phyloP scores from a whole-genome alignment of 1,139 yeast species.

The Candida sanyaensis region DNA sequence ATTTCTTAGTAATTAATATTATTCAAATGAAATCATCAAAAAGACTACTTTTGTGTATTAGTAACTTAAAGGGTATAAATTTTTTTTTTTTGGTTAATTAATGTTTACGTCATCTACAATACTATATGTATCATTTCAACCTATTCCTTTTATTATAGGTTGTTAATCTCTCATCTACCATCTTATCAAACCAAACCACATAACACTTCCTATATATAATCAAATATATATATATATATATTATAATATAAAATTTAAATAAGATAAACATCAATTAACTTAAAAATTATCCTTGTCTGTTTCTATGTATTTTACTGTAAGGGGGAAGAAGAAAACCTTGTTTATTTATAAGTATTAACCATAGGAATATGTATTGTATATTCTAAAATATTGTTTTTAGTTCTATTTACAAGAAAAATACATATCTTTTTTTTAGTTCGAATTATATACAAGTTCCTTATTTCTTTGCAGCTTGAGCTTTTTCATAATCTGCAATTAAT shows the following conservation, averaged over 20 bases:
- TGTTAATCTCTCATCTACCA: background rate
- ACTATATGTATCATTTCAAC: conserved; percentile 1
- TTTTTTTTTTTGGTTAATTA: conserved; percentile 17
- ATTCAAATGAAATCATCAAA: conserved; percentile 3
- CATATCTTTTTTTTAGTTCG: background rate
- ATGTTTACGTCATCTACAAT: conserved; percentile 28
- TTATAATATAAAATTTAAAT: conserved; percentile 7
- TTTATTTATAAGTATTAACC: no score
- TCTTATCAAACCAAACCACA: background rate
- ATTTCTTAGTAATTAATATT: conserved; percentile 13
- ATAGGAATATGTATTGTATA: no score
- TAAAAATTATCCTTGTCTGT: no score
- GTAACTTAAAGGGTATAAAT: conserved; percentile 7
- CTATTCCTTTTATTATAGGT: conserved; percentile 3
- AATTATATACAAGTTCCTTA: conserved; percentile 2
- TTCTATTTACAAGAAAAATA: background rate
- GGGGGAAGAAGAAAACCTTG: no score
- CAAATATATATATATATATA: conserved; percentile 6
- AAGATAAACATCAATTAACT: conserved; percentile 1
- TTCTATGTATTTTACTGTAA: no score
- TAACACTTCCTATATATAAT: conserved; percentile 1
- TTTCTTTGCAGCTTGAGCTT: conserved; percentile 29
- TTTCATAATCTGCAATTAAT: conserved; percentile 79
- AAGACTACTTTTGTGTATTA: conserved; percentile 10
- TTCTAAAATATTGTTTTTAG: background rate